phyloP scores from a whole-genome alignment of 129 eudicot species.

The Ambrosia artemisiifolia region DNA sequence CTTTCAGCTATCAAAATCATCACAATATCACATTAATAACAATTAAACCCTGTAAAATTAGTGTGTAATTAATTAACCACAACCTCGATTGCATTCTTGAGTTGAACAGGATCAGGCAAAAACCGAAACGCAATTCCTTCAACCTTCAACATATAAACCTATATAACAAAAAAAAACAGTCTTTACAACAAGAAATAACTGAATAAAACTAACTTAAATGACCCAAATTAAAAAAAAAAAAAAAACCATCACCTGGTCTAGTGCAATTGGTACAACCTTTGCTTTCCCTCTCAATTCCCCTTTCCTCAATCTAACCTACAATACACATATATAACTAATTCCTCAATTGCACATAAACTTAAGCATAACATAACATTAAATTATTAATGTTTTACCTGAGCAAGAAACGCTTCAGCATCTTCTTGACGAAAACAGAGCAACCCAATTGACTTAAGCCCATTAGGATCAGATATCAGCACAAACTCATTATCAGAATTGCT shows the following conservation, averaged over 20 bases:
- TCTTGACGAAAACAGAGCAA: conserved; percentile 89
- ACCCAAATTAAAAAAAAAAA: not conserved
- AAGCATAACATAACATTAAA: no score
- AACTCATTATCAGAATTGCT: conserved; percentile 86
- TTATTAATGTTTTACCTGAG: conserved; percentile 48
- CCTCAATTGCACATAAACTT: not conserved
- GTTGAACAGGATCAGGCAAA: conserved; percentile 96
- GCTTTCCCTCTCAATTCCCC: conserved; percentile 63
- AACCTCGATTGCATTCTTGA: conserved; percentile 87
- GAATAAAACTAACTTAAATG: not conserved
- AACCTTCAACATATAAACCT: conserved; percentile 89
- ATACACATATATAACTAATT: not conserved
- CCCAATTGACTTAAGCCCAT: conserved; percentile 71
- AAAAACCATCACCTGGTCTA: conserved; percentile 68
- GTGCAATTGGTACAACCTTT: conserved; percentile 83
- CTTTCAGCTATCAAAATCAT: conserved; percentile 56
- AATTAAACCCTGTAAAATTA: not conserved
- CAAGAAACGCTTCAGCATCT: conserved; percentile 86
- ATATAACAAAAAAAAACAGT: not conserved
- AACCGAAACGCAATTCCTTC: conserved; percentile 96
- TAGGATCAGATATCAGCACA: conserved; percentile 80
- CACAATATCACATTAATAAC: conserved; percentile 7
- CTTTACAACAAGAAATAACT: not conserved
- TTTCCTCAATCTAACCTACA: conserved; percentile 70
- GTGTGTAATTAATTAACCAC: not conserved